Evolutionary conservation across 306 rosid species (phyloP), one percentile per base, ranked within the genome.

Genomic region (Delonix regia): DNA sequence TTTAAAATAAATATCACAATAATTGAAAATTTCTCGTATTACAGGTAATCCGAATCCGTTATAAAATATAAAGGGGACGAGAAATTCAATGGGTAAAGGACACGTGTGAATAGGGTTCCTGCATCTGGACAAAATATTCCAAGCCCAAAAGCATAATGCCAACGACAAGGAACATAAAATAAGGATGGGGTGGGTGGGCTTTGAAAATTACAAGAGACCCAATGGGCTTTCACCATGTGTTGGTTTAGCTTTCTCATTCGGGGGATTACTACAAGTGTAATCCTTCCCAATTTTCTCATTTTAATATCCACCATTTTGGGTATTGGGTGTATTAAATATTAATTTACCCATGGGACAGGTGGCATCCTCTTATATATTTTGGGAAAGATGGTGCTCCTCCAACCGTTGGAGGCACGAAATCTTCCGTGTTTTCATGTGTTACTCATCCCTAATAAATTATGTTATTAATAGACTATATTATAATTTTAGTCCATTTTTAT

Each of bases 141-240:
- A 11, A 65, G 49, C 70, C 70, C 70, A 65, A 44, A 66, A 41
- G 71, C 15, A 41, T 39, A 41, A 38, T n/a, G 36, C 12, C 4
- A 4, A 42, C 18, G 47, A 62, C n/a, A 21, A 16, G 22, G 16
- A 48, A 64, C 9, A 19, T 64, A 5, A 8, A 11, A 36, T 39
- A 65, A 4, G 7, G 5, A 39, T 0, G 16, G 15, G 22, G 24
- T 59, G 71, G 27, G 52, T 66, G 34, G 71, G 71, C 52, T 41
- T 39, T 22, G 52, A 66, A 66, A 66, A 66, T 66, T 66, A 66
- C 71, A 39, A 39, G 11, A 21, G 13, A 5, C 33, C 52, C 71
- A 66, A 66, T 66, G 71, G 34, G 71, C 52, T 41, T 39, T 39
- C 9, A 39, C 52, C 71, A 66, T 1, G 18, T 66, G 71, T 41